A percentile compares a stretch with the other conserved stretches of the same genome.
phyloP scores from a whole-genome alignment of 768 basidiomycete genomes.

The Mycena latifolia region DNA sequence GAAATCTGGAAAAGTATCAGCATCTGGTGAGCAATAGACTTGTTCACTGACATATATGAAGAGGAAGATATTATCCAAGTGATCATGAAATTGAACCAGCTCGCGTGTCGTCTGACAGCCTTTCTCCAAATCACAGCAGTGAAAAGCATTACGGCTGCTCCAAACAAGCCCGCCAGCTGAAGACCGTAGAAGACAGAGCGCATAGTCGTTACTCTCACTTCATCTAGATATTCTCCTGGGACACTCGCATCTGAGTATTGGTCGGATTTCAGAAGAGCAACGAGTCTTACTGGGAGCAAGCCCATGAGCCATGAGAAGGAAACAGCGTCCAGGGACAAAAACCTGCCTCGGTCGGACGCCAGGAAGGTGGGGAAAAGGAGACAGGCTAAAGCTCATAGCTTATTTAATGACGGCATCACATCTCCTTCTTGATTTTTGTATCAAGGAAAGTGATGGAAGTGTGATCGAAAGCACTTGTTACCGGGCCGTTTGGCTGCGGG shows the following conservation, averaged over 20 bases:
- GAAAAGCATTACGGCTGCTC: constrained; percentile 33
- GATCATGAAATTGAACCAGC: constrained; percentile 40
- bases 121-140: constrained; percentile 34
- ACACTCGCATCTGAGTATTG: neutral
- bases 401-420: constrained; percentile 11
- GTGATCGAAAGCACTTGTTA: constrained; percentile 5
- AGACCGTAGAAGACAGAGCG: constrained; percentile 36
- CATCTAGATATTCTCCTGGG: constrained; percentile 11
- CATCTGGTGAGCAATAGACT: neutral
- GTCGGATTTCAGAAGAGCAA: neutral
- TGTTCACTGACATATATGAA: constrained; percentile 35
- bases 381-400: constrained; percentile 7
- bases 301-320: constrained; percentile 25
- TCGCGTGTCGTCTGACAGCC: constrained; percentile 31
- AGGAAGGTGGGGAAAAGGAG: constrained; percentile 2
- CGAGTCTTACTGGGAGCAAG: constrained; percentile 3
- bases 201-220: neutral
- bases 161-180: constrained; percentile 33
- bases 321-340: neutral
- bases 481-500: neutral
- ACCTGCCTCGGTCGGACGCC: neutral
- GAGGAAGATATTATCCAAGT: constrained; percentile 39
- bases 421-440: constrained; percentile 29
- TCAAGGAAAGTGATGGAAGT: constrained; percentile 18
- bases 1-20: constrained; percentile 11